phyloP scores from a whole-genome alignment of 768 basidiomycete genomes.

The Cystobasidium tubakii region DNA sequence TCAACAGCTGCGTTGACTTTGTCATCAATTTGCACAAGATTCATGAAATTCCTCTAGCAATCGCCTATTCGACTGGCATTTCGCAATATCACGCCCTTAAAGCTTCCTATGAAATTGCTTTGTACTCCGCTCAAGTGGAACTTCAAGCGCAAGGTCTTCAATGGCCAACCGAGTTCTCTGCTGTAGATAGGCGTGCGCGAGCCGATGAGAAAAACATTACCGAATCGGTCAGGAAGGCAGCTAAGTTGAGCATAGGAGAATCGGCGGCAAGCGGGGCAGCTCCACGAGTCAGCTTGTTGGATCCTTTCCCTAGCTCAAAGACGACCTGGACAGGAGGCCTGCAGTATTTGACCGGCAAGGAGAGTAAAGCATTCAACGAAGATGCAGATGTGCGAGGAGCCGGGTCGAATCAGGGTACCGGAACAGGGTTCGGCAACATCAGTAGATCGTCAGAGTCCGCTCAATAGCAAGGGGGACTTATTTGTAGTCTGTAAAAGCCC shows the following conservation, averaged over 20 bases:
- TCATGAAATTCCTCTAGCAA: conserved; percentile 61
- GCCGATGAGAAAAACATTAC: conserved; percentile 11
- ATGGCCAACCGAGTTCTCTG: conserved; percentile 31
- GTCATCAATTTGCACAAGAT: conserved; percentile 68
- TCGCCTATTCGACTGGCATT: conserved; percentile 73
- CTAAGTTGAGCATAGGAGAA: background rate
- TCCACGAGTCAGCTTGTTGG: conserved; percentile 8
- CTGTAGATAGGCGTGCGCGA: conserved; percentile 13
- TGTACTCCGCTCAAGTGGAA: conserved; percentile 69
- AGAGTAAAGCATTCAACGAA: background rate
- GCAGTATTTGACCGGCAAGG: conserved; percentile 19
- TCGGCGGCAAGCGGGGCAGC: conserved; percentile 4
- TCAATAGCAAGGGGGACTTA: background rate
- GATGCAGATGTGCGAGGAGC: background rate
- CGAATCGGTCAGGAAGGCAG: background rate
- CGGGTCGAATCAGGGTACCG: background rate
- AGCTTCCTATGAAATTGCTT: conserved; percentile 72
- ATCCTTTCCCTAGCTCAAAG: background rate
- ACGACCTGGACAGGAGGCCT: conserved; percentile 16
- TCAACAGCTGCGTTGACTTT: conserved; percentile 67
- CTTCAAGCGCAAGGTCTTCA: conserved; percentile 63
- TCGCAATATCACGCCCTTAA: conserved; percentile 83
- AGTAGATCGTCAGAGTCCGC: background rate
- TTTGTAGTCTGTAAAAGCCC: no score
- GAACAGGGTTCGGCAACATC: background rate